phyloP scores from a whole-genome alignment of 768 basidiomycete genomes.

The Termitomyces heimii region DNA sequence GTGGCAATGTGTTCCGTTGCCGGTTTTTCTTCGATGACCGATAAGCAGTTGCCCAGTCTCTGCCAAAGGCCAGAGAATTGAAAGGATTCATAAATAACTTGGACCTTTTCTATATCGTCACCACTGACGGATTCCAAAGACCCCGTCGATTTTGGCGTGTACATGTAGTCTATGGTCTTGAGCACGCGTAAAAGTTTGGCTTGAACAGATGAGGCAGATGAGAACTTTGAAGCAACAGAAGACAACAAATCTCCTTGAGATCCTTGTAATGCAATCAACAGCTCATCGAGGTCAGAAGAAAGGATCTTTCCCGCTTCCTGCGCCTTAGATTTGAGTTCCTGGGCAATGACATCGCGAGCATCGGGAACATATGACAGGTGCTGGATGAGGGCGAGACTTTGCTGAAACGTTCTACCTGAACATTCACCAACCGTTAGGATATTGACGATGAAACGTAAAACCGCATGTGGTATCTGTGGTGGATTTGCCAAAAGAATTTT shows the following conservation, averaged over 20 bases:
- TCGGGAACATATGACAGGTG: slow-evolving; percentile 86
- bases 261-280: slow-evolving; percentile 56
- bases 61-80: slow-evolving; percentile 86
- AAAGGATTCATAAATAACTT: slow-evolving; percentile 88
- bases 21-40: slow-evolving; percentile 71
- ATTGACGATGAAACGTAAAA: slow-evolving; percentile 91
- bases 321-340: slow-evolving; percentile 80
- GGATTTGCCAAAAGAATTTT: slow-evolving; percentile 58
- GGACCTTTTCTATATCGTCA: slow-evolving; percentile 74
- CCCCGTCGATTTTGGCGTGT: slow-evolving; percentile 50
- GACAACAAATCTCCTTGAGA: slow-evolving; percentile 52
- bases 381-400: slow-evolving; percentile 87
- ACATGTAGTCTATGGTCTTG: slow-evolving; percentile 98
- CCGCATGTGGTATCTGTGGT: slow-evolving; percentile 79
- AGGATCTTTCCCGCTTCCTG: slow-evolving; percentile 82
- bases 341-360: slow-evolving; percentile 82
- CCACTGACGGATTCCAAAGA: slow-evolving; percentile 30
- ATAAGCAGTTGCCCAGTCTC: slow-evolving; percentile 84
- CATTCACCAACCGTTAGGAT: slow-evolving; percentile 98
- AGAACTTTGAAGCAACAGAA: slow-evolving; percentile 83
- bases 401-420: slow-evolving; percentile 92
- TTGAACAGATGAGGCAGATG: slow-evolving; percentile 89
- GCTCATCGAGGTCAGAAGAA: slow-evolving; percentile 70
- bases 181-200: slow-evolving; percentile 94
- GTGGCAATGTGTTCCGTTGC: slow-evolving; percentile 87